These are phyloP conservation scores for Fusarium miscanthi DNA, from an alignment of 2,329 filamentous ascomycete species.

Conservation along the genomic window DNA sequence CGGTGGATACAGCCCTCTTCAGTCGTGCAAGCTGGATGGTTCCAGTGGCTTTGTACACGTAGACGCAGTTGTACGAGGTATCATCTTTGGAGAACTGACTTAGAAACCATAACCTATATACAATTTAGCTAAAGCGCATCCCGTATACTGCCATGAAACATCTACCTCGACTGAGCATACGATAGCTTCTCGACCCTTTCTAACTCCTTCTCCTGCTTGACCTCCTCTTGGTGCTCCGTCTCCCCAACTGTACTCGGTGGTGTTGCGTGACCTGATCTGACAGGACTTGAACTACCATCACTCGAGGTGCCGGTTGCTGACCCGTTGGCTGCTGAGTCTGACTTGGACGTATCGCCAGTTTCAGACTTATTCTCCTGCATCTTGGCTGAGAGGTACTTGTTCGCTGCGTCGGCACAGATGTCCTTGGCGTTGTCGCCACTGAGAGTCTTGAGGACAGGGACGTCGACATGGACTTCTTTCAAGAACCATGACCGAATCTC, in stretches of 20 bases:
- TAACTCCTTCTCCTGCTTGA: neutral
- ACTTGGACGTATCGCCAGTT: neutral
- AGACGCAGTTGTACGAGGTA: neutral
- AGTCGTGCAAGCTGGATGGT: neutral
- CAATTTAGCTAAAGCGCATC: neutral
- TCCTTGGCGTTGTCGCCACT: neutral
- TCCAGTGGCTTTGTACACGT: neutral
- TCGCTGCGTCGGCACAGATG: neutral
- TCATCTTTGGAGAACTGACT: conserved; percentile 2
- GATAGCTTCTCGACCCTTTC: neutral
- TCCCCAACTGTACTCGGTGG: neutral
- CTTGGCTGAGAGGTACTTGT: conserved; percentile 3
- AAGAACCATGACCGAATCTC: conserved; percentile 11
- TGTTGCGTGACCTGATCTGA: neutral
- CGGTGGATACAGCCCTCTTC: neutral
- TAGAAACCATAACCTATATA: conserved; percentile 10
- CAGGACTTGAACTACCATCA: neutral
- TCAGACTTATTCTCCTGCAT: neutral
- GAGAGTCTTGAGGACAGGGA: conserved; percentile 2
- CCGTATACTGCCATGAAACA: too few species aligned
- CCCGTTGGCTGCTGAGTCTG: neutral
- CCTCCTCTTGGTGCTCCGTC: neutral
- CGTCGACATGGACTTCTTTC: conserved; percentile 1
- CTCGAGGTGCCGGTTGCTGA: neutral
- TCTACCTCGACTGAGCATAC: conserved; percentile 7